Percentiles rank a stretch among this genome's conserved stretches.
phyloP scores from a whole-genome alignment of 306 rosid genomes.

The Gastrolobium bilobum region DNA sequence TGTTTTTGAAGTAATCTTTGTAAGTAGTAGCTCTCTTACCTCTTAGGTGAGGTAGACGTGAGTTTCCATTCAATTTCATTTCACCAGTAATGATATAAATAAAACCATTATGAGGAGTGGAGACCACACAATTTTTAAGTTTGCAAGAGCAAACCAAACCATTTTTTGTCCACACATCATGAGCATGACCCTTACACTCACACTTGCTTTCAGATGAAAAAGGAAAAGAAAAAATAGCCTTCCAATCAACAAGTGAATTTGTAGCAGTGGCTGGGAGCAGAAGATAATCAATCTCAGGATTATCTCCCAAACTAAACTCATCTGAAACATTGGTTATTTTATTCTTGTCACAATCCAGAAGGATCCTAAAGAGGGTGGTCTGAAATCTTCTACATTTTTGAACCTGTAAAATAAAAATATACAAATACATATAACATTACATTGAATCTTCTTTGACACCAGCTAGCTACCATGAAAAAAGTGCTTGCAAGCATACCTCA shows the following conservation, averaged over 20 bases:
- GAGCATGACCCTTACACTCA: conserved; percentile 38
- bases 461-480: not conserved
- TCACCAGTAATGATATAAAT: conserved; percentile 57
- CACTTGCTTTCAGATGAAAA: conserved; percentile 41
- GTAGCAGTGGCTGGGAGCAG: conserved; percentile 66
- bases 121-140: conserved; percentile 67
- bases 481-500: conserved; percentile 49
- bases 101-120: conserved; percentile 63
- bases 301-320: conserved; percentile 49
- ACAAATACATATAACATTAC: not conserved
- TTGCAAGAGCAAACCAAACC: conserved; percentile 67
- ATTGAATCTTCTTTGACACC: not conserved
- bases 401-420: conserved; percentile 55
- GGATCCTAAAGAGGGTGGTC: conserved; percentile 55
- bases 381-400: conserved; percentile 64
- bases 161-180: conserved; percentile 46
- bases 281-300: conserved; percentile 65
- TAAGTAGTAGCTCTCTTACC: conserved; percentile 50
- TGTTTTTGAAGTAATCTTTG: conserved; percentile 58
- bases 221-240: conserved; percentile 46
- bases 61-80: conserved; percentile 63
- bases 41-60: conserved; percentile 36
- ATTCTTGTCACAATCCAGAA: conserved; percentile 43
- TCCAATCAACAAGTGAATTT: conserved; percentile 59
- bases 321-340: conserved; percentile 40